Percentiles rank a stretch among this genome's conserved stretches.
These are phyloP conservation scores for Aspergillus persii DNA, from an alignment of 2,329 filamentous ascomycete species.

Conservation along the genomic window DNA sequence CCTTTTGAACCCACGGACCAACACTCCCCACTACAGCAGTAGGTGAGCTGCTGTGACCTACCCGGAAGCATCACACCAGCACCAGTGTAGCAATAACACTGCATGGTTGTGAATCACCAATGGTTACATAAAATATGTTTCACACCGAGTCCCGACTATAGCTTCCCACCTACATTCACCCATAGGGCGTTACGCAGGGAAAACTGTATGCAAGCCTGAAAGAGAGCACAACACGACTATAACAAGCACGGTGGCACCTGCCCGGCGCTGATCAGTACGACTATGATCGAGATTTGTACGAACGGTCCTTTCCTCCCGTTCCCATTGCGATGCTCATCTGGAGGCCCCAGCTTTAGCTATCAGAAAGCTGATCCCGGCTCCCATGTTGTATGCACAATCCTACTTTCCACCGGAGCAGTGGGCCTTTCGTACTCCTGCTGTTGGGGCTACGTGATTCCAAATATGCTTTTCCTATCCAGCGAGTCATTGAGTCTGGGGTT, in stretches of 20 bases:
- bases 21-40: not conserved
- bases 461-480: not conserved
- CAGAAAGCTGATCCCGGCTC: not conserved
- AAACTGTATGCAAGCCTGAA: not conserved
- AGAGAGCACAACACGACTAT: not conserved
- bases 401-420: not conserved
- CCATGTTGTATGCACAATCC: not conserved
- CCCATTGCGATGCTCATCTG: too few species aligned
- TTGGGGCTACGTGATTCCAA: not conserved
- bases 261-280: not conserved
- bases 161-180: not conserved
- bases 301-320: not conserved
- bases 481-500: not conserved
- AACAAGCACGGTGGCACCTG: not conserved
- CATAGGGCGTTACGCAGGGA: constrained; percentile 1
- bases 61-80: constrained; percentile 1
- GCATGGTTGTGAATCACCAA: not conserved
- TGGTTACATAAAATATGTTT: constrained; percentile 14
- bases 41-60: not conserved
- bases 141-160: constrained; percentile 2
- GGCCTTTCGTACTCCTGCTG: not conserved
- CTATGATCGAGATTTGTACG: not conserved
- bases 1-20: not conserved
- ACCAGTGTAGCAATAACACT: constrained; percentile 15
- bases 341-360: not conserved